phyloP scores from a whole-genome alignment of 2,329 filamentous ascomycete genomes.

The Thielaviopsis cerberus region DNA sequence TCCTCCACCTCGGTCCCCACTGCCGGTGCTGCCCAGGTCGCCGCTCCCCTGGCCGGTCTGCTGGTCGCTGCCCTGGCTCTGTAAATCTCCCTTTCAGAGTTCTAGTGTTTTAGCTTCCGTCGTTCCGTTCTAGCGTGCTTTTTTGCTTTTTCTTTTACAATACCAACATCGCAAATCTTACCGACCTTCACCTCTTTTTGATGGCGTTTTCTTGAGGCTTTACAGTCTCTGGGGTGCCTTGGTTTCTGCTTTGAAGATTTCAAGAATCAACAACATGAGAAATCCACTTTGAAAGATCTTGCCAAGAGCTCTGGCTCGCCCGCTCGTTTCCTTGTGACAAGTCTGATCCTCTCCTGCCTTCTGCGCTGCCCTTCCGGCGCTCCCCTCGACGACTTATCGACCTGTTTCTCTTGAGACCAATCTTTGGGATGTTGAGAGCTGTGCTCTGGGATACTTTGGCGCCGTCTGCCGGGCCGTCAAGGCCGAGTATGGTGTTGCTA shows the following conservation, averaged over 20 bases:
- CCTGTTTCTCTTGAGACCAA: background rate
- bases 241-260: background rate
- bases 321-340: background rate
- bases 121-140: background rate
- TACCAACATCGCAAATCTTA: background rate
- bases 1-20: conserved; percentile 10
- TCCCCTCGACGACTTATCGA: background rate
- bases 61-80: conserved; percentile 11
- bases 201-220: background rate
- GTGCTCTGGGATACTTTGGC: background rate
- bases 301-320: background rate
- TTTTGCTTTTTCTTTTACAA: background rate
- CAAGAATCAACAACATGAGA: background rate
- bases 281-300: background rate
- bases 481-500: background rate
- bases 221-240: background rate
- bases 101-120: background rate
- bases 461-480: background rate
- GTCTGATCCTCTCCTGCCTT: background rate
- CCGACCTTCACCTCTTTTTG: too few relatives aligned
- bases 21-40: conserved; percentile 11
- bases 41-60: conserved; percentile 11
- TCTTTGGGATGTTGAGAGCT: background rate
- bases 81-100: conserved; percentile 3
- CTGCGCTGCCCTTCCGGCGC: background rate